Conservation (phyloP, 2,329 filamentous ascomycete genomes). For the Falciphora oryzae region DNA sequence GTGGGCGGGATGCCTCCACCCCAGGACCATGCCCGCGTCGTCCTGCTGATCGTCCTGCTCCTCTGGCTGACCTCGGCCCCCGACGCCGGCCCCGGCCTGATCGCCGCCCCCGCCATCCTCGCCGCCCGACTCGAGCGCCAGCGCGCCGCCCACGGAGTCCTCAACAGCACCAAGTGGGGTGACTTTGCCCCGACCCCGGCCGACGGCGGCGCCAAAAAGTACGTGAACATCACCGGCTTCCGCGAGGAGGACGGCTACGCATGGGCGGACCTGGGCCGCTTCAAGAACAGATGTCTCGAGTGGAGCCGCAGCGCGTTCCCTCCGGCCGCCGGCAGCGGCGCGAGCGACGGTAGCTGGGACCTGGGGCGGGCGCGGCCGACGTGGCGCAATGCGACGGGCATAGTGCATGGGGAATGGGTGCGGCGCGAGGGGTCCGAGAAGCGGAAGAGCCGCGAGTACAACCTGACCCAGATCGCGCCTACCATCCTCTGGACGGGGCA, state of each 20-base stretch:
- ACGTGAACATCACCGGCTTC: slow-evolving; percentile 72
- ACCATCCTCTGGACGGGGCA: slow-evolving; percentile 58
- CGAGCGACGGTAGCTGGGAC: slow-evolving; percentile 24
- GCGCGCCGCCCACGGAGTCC: slow-evolving; percentile 42
- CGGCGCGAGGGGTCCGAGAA: slow-evolving; percentile 41
- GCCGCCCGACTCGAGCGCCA: slow-evolving; percentile 45
- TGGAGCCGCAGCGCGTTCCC: slow-evolving; percentile 50
- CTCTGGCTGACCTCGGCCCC: slow-evolving; percentile 39
- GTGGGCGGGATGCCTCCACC: slow-evolving; percentile 36
- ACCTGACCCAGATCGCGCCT: slow-evolving; percentile 60
- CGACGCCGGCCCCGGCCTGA: slow-evolving; percentile 35
- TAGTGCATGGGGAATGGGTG: slow-evolving; percentile 70
- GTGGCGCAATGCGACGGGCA: slow-evolving; percentile 77
- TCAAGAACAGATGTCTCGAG: slow-evolving; percentile 59
- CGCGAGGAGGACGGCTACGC: slow-evolving; percentile 67
- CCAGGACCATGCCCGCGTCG: slow-evolving; percentile 37
- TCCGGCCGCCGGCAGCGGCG: slow-evolving; percentile 5
- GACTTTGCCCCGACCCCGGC: slow-evolving; percentile 46
- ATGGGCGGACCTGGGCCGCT: slow-evolving; percentile 67
- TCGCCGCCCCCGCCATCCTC: slow-evolving; percentile 35
- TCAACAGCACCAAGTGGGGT: slow-evolving; percentile 54
- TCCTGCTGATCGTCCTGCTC: slow-evolving; percentile 36
- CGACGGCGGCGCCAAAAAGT: slow-evolving; percentile 26
- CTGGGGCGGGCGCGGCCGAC: slow-evolving; percentile 33
- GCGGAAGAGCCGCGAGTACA: slow-evolving; percentile 43